Percentiles rank a stretch among this genome's conserved stretches.
Evolutionary conservation across 345 rosid species (phyloP).

Genomic region (Raphanus sativus): DNA sequence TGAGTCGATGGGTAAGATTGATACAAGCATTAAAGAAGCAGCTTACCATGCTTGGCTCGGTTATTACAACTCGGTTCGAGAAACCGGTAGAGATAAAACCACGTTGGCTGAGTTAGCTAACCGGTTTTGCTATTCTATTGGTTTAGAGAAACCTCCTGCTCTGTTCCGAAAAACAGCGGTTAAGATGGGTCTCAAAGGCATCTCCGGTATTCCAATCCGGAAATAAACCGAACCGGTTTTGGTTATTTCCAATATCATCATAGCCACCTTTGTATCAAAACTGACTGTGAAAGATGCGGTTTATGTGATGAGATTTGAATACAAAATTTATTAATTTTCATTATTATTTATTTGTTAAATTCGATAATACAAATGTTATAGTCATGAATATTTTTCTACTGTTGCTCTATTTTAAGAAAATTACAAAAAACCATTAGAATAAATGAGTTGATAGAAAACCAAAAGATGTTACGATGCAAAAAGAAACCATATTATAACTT

Average conservation of each 20-base stretch:
- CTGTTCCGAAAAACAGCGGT: slow-evolving; percentile 80
- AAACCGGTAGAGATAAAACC: slow-evolving; percentile 88
- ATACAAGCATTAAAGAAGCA: slow-evolving; percentile 79
- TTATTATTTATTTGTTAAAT: neutral
- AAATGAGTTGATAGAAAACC: no score
- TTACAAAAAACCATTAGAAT: neutral
- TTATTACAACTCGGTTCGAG: slow-evolving; percentile 80
- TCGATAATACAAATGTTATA: neutral
- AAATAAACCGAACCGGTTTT: slow-evolving; percentile 36
- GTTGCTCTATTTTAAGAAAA: neutral
- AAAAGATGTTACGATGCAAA: neutral
- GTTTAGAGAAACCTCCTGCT: slow-evolving; percentile 73
- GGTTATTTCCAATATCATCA: neutral
- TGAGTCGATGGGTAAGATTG: slow-evolving; percentile 64
- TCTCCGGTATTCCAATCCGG: slow-evolving; percentile 65
- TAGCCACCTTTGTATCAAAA: neutral
- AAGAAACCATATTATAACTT: neutral
- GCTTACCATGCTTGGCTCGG: slow-evolving; percentile 98
- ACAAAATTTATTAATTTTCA: neutral
- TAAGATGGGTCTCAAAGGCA: slow-evolving; percentile 93
- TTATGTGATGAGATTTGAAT: neutral
- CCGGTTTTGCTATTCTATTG: slow-evolving; percentile 72
- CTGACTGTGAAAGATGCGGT: neutral
- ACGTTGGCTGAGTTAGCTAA: slow-evolving; percentile 78
- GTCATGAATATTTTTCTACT: neutral